Conservation (phyloP, 257 asterid species). For the Mentha longifolia region DNA sequence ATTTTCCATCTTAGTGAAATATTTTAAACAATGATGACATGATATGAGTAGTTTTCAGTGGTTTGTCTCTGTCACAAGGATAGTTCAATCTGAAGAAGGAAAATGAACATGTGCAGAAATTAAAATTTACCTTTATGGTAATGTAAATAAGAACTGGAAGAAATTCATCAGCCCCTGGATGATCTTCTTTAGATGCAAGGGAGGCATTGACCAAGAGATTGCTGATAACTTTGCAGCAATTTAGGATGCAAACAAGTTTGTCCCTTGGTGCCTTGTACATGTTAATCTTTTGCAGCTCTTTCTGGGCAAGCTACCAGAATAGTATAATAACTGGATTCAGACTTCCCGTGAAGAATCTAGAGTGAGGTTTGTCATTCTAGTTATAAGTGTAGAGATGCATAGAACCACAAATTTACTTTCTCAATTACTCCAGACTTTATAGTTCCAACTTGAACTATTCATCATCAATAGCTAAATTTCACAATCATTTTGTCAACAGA, state of each 20-base stretch:
- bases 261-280: conserved; percentile 98
- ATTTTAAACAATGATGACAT: neutral
- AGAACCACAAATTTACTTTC: neutral
- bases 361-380: conserved; percentile 21
- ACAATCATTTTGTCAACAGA: conserved; percentile 15
- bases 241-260: conserved; percentile 87
- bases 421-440: neutral
- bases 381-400: conserved; percentile 12
- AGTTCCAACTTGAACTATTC: neutral
- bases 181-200: conserved; percentile 70
- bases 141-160: conserved; percentile 94
- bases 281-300: conserved; percentile 96
- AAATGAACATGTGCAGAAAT: conserved; percentile 13
- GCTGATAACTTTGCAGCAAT: conserved; percentile 92
- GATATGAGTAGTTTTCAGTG: neutral
- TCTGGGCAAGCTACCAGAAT: conserved; percentile 87
- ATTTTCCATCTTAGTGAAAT: neutral
- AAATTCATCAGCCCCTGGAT: conserved; percentile 98
- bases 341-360: conserved; percentile 20
- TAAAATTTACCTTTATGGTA: conserved; percentile 76
- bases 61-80: neutral
- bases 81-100: neutral
- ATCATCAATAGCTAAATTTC: neutral
- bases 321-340: conserved; percentile 29
- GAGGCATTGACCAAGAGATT: conserved; percentile 87